These are phyloP conservation scores for Aeminium ludgeri DNA, from an alignment of 495 filamentous ascomycete species.

Conservation along the genomic window DNA sequence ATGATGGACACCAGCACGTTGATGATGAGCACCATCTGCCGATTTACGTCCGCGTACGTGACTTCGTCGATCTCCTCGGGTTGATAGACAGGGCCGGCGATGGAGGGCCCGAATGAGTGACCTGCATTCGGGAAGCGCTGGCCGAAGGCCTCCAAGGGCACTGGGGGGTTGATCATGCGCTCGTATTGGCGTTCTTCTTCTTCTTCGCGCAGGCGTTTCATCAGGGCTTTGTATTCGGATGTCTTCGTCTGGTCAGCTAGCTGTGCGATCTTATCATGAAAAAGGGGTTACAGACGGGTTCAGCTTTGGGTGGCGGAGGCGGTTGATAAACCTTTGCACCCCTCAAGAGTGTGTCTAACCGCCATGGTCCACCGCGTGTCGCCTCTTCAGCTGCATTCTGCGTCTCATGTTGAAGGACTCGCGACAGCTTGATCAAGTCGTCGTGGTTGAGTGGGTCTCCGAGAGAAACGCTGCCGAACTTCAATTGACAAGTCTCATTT, in stretches of 20 bases:
- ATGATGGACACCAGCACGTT: constrained; percentile 61
- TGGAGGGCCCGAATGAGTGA: constrained; percentile 19
- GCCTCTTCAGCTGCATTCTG: too few species aligned
- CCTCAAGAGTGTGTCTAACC: constrained; percentile 47
- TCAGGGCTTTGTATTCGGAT: constrained; percentile 73
- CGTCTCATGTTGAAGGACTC: too few species aligned
- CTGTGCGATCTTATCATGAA: background rate
- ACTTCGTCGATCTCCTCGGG: constrained; percentile 26
- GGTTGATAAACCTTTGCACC: constrained; percentile 60
- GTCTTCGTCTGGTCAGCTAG: too few species aligned
- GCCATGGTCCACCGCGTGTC: constrained; percentile 18
- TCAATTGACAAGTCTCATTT: too few species aligned
- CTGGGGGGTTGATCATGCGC: constrained; percentile 47
- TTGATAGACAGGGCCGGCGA: constrained; percentile 13
- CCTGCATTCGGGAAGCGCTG: constrained; percentile 38
- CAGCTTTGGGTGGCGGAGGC: constrained; percentile 58
- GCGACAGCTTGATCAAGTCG: constrained; percentile 55
- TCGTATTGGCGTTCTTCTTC: constrained; percentile 67
- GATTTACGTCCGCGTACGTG: constrained; percentile 44
- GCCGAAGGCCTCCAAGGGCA: constrained; percentile 37
- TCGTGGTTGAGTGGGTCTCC: constrained; percentile 65
- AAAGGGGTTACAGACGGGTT: constrained; percentile 42
- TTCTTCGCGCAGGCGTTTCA: constrained; percentile 65
- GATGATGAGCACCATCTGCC: constrained; percentile 54
- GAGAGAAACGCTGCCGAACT: too few species aligned